Conservation (phyloP, 306 rosid species). For the Cicer judaicum region DNA sequence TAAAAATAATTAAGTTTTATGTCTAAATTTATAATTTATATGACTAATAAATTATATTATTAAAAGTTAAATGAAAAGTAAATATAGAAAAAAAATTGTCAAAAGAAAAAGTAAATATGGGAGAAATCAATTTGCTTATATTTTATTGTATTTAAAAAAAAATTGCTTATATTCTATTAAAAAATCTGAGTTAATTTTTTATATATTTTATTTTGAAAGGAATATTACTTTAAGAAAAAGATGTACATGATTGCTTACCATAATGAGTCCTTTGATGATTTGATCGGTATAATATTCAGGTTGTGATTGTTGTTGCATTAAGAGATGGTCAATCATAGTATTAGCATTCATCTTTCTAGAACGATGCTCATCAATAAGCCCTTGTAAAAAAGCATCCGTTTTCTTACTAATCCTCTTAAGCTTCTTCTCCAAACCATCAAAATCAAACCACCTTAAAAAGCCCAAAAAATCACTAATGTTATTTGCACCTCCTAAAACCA, state of each 20-base stretch:
- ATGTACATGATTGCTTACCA: conserved; percentile 36
- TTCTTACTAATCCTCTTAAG: conserved; percentile 35
- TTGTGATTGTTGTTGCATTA: conserved; percentile 45
- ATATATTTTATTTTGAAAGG: no score
- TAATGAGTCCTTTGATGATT: conserved; percentile 55
- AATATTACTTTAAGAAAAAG: background rate
- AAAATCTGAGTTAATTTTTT: no score
- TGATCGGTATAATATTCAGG: conserved; percentile 54
- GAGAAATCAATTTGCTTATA: no score
- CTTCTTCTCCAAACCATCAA: conserved; percentile 39
- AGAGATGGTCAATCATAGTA: conserved; percentile 59
- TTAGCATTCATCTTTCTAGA: conserved; percentile 5
- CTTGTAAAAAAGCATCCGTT: conserved; percentile 52
- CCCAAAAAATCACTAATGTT: conserved; percentile 56
- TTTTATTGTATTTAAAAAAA: no score
- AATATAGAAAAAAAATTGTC: no score
- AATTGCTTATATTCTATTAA: no score
- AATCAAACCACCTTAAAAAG: conserved; percentile 49
- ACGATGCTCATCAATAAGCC: conserved; percentile 60
- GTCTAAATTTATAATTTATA: no score
- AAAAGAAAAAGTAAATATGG: no score
- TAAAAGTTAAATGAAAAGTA: no score
- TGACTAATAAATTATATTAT: no score
- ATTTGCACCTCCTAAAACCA: conserved; percentile 28
- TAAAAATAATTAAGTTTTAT: no score